These are phyloP conservation scores for Vinca minor DNA, from an alignment of 257 asterid species.

Conservation along the genomic window DNA sequence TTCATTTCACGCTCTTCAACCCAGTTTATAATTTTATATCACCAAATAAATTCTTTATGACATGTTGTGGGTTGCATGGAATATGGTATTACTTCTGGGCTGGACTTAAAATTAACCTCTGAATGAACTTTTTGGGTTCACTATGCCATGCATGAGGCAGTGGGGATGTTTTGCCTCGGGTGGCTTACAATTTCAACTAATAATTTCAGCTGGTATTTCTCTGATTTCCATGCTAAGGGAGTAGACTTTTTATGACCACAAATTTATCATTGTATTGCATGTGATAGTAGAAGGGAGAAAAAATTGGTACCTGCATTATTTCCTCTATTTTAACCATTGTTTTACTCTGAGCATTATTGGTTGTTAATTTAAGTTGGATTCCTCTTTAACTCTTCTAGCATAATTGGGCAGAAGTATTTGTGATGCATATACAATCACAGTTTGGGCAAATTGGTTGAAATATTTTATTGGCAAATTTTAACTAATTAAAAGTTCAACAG, in stretches of 20 bases:
- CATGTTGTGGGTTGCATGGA: neutral
- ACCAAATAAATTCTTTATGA: neutral
- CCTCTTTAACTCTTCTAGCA: neutral
- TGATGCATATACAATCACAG: neutral
- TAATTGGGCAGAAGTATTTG: neutral
- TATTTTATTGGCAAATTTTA: neutral
- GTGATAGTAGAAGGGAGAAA: neutral
- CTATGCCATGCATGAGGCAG: neutral
- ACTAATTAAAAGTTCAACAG: neutral
- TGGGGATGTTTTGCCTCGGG: neutral
- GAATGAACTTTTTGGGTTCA: neutral
- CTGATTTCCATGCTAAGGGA: neutral
- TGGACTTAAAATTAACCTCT: neutral
- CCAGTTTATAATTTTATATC: neutral
- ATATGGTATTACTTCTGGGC: neutral
- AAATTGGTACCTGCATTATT: neutral
- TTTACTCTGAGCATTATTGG: neutral
- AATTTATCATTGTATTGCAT: neutral
- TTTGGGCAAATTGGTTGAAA: neutral
- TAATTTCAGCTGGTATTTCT: neutral
- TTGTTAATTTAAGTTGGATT: neutral
- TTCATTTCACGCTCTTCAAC: neutral
- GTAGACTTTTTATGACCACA: neutral
- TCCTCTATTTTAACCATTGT: neutral
- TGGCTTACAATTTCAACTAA: neutral